Percentiles rank a stretch among this genome's conserved stretches.
These are phyloP conservation scores for Leptodermis oblonga DNA, from an alignment of 257 asterid species.

Conservation along the genomic window DNA sequence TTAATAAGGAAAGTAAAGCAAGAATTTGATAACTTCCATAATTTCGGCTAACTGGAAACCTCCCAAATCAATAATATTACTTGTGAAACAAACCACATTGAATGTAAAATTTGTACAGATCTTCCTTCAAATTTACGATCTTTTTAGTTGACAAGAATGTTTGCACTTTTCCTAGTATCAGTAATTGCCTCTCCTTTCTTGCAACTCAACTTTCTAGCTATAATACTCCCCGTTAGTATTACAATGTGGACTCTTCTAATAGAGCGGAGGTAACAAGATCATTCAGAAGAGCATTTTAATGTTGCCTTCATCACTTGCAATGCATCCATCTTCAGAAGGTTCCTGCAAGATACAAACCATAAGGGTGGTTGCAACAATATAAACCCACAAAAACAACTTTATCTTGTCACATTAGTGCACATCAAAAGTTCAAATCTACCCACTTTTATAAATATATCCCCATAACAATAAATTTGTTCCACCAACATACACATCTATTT, in stretches of 20 bases:
- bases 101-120: too few species aligned
- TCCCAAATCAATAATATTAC: not conserved
- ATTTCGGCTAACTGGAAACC: not conserved
- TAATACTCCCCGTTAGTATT: too few species aligned
- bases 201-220: too few species aligned
- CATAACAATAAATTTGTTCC: too few species aligned
- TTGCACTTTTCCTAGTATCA: too few species aligned
- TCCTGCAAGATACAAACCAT: conserved; percentile 25
- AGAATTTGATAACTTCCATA: not conserved
- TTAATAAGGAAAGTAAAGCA: not conserved
- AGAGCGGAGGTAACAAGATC: conserved; percentile 7
- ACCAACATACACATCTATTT: too few species aligned
- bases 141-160: not conserved
- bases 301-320: conserved; percentile 20
- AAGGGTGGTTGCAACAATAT: not conserved
- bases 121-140: not conserved
- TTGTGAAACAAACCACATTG: not conserved
- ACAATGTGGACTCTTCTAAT: too few species aligned
- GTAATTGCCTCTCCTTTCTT: too few species aligned
- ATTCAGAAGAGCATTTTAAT: conserved; percentile 14
- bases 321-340: conserved; percentile 10
- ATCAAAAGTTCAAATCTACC: too few species aligned
- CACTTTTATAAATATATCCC: too few species aligned
- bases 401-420: too few species aligned
- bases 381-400: too few species aligned